Conservation (phyloP, 75 land plant genomes). For the Cupressus sempervirens region DNA sequence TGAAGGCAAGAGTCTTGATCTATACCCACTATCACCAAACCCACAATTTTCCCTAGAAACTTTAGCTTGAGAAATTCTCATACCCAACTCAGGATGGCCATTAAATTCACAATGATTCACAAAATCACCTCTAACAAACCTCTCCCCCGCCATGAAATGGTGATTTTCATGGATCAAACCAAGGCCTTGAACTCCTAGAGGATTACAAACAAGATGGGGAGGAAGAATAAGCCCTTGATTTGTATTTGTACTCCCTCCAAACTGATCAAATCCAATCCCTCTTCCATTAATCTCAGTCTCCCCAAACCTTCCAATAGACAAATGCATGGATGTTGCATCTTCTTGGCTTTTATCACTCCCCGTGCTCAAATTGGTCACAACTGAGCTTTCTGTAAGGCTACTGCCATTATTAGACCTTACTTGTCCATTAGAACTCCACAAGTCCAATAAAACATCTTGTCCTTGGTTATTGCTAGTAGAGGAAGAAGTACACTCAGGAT, state of each 20-base stretch:
- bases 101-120: background rate
- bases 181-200: background rate
- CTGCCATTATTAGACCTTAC: background rate
- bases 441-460: background rate
- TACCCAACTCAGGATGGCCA: background rate
- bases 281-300: slow-evolving; percentile 3
- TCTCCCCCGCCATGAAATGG: background rate
- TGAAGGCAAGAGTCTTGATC: slow-evolving; percentile 14
- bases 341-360: slow-evolving; percentile 11
- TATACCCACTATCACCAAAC: background rate
- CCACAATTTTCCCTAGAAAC: slow-evolving; percentile 3
- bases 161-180: background rate
- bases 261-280: background rate
- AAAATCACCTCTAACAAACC: background rate
- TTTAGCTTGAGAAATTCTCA: background rate
- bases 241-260: background rate
- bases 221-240: background rate
- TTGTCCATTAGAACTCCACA: background rate
- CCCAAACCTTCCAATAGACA: background rate
- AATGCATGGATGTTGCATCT: slow-evolving; percentile 3
- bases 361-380: slow-evolving; percentile 7
- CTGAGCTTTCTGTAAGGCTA: slow-evolving; percentile 4
- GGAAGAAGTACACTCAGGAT: background rate
- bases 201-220: background rate
- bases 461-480: background rate